Conservation (phyloP, 2,329 filamentous ascomycete genomes). For the Colletotrichum viniferum region DNA sequence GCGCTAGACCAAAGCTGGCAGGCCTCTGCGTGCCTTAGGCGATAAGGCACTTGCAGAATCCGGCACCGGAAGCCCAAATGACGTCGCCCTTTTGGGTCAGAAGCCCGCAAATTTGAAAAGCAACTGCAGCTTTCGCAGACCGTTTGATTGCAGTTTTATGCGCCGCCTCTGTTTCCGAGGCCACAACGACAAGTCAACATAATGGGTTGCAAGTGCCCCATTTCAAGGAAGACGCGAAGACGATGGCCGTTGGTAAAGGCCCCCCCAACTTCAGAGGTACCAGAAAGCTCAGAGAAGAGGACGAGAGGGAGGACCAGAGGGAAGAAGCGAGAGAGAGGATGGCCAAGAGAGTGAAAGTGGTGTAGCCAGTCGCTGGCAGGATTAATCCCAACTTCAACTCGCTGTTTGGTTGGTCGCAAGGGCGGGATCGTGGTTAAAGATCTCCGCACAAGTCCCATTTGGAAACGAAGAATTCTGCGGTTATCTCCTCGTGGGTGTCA, state of each 20-base stretch:
- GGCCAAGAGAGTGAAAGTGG: background rate
- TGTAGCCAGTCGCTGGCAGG: background rate
- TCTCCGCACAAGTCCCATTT: background rate
- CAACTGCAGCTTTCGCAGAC: background rate
- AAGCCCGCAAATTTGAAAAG: background rate
- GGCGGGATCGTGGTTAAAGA: no score
- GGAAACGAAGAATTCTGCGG: background rate
- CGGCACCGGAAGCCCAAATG: background rate
- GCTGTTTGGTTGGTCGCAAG: no score
- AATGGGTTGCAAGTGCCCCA: background rate
- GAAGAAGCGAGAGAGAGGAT: background rate
- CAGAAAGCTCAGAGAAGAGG: background rate
- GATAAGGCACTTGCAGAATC: slow-evolving; percentile 7
- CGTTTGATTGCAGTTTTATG: slow-evolving; percentile 9
- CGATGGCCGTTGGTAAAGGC: background rate
- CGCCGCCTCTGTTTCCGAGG: background rate
- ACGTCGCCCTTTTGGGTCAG: background rate
- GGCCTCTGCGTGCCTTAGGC: slow-evolving; percentile 5
- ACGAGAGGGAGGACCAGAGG: background rate
- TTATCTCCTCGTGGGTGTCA: background rate
- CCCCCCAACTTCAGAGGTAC: background rate
- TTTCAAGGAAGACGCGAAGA: background rate
- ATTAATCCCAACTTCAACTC: background rate
- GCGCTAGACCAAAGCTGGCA: slow-evolving; percentile 6
- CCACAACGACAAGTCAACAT: background rate